A percentile compares a stretch with the other conserved stretches of the same genome.
Evolutionary conservation across 805 yeast species (phyloP).

Genomic region (Hanseniaspora singularis): DNA sequence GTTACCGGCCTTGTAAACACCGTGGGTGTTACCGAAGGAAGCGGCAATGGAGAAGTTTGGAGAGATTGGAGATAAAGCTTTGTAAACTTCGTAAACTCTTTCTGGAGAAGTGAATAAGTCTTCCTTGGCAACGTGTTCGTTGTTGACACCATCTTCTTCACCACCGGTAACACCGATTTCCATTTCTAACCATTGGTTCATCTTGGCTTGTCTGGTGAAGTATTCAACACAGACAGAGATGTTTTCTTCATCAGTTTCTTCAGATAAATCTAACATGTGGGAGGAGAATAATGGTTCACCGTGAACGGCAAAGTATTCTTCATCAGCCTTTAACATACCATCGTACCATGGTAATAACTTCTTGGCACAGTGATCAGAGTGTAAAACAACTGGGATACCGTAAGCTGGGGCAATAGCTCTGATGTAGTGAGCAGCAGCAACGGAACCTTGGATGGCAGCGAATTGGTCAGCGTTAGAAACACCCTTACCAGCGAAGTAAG

Average conservation of each 20-base stretch:
- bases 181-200: conserved; percentile 98
- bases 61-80: conserved; percentile 79
- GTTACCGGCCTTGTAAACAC: conserved; percentile 99
- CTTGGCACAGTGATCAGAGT: conserved; percentile 98
- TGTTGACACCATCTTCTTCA: conserved; percentile 99
- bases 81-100: conserved; percentile 82
- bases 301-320: conserved; percentile 70
- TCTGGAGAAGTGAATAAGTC: conserved; percentile 88
- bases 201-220: conserved; percentile 85
- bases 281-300: conserved; percentile 97
- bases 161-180: conserved; percentile 99
- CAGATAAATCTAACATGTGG: conserved; percentile 96
- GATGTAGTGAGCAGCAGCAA: conserved; percentile 97
- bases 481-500: conserved; percentile 99
- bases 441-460: conserved; percentile 87
- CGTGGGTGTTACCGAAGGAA: conserved; percentile 98
- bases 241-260: conserved; percentile 93
- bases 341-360: conserved; percentile 97
- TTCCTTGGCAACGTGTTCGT: conserved; percentile 81
- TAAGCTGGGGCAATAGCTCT: conserved; percentile 92
- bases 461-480: conserved; percentile 82
- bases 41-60: conserved; percentile 99
- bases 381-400: conserved; percentile 92
- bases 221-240: conserved; percentile 87
- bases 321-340: conserved; percentile 95